Evolutionary conservation across 371 early-diverging fungal genomes (phyloP).

Genomic region (Rozella allomycis): DNA sequence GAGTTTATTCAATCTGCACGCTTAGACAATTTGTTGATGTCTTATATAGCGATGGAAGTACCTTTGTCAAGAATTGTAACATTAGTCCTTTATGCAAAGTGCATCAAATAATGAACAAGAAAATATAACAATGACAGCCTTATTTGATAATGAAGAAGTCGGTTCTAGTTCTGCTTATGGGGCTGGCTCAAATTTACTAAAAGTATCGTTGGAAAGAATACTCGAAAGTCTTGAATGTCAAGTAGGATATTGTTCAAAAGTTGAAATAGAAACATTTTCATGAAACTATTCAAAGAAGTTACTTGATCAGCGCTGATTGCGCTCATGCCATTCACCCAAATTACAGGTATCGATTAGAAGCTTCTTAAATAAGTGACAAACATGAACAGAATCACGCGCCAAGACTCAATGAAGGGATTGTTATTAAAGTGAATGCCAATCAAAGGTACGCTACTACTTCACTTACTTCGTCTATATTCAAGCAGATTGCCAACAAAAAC

Average conservation of each 20-base stretch:
- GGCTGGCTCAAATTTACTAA: slow-evolving; percentile 72
- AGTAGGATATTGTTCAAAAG: neutral
- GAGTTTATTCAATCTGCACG: slow-evolving; percentile 86
- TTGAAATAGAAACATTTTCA: slow-evolving; percentile 43
- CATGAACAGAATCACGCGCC: slow-evolving; percentile 82
- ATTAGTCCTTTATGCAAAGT: too few species aligned
- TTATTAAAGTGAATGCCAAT: slow-evolving; percentile 1
- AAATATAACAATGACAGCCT: slow-evolving; percentile 60
- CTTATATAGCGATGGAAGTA: slow-evolving; percentile 54
- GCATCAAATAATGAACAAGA: slow-evolving; percentile 32
- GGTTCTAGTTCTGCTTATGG: slow-evolving; percentile 89
- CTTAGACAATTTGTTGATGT: slow-evolving; percentile 84
- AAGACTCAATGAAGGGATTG: slow-evolving; percentile 57
- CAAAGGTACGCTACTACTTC: slow-evolving; percentile 3
- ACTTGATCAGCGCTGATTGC: slow-evolving; percentile 61
- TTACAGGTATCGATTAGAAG: slow-evolving; percentile 17
- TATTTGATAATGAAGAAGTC: slow-evolving; percentile 95
- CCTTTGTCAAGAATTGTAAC: slow-evolving; percentile 7
- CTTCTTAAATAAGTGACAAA: slow-evolving; percentile 25
- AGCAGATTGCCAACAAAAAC: slow-evolving; percentile 44
- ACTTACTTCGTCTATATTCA: slow-evolving; percentile 52
- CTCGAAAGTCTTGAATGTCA: slow-evolving; percentile 5
- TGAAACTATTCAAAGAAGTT: slow-evolving; percentile 56
- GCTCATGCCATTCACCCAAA: slow-evolving; percentile 87
- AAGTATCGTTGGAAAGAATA: slow-evolving; percentile 41